Evolutionary conservation across 2,329 filamentous ascomycete genomes (phyloP).

Genomic region (Stagonosporopsis chrysanthemi): DNA sequence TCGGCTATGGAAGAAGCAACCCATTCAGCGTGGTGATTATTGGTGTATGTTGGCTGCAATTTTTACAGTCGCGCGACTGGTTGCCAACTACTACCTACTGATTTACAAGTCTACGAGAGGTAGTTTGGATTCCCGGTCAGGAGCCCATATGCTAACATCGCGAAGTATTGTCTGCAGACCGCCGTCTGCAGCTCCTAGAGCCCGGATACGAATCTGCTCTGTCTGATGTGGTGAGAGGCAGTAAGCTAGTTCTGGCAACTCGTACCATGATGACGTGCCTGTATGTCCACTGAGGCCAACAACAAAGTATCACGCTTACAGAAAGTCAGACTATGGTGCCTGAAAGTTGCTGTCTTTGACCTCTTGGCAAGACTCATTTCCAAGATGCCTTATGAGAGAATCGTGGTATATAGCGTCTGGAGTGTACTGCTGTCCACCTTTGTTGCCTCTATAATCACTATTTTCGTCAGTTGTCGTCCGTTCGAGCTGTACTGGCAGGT

Average conservation of each 20-base stretch:
- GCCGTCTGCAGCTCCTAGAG: conserved; percentile 17
- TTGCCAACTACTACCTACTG: conserved; percentile 24
- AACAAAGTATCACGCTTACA: neutral
- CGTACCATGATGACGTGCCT: conserved; percentile 25
- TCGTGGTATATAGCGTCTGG: conserved; percentile 21
- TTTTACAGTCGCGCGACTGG: conserved; percentile 21
- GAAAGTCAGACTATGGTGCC: conserved; percentile 23
- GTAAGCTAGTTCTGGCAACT: conserved; percentile 26
- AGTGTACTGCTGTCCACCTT: conserved; percentile 18
- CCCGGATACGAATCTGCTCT: conserved; percentile 4
- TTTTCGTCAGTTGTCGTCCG: conserved; percentile 22
- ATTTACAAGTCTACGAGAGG: conserved; percentile 28
- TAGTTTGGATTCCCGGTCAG: neutral
- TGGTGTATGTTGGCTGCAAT: conserved; percentile 26
- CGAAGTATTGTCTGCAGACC: conserved; percentile 15
- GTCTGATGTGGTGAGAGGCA: conserved; percentile 16
- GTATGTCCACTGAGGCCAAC: conserved; percentile 6
- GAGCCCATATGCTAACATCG: neutral
- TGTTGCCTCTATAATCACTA: conserved; percentile 23
- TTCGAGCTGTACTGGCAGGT: conserved; percentile 27
- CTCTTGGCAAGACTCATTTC: conserved; percentile 24
- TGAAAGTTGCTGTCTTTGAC: conserved; percentile 31
- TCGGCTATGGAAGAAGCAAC: conserved; percentile 22
- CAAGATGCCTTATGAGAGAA: conserved; percentile 26
- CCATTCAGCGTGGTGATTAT: conserved; percentile 25